Base-by-base conservation (phyloP, 164 flowering plant species). In the Kingdonia uniflora region DNA sequence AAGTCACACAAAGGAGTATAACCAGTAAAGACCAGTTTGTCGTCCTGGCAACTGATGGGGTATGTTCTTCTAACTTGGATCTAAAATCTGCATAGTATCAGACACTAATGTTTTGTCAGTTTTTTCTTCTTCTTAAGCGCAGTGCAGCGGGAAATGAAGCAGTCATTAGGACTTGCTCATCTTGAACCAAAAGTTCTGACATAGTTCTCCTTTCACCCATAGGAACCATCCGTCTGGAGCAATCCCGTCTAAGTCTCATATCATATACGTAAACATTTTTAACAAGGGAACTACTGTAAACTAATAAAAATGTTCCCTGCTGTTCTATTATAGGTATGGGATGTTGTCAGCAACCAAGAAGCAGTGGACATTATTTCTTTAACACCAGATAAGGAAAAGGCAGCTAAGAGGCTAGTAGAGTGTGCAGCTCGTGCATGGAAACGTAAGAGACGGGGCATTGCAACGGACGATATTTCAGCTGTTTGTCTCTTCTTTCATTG, bases 21-120 rank as follows among this genome's bases (percentile, higher is more conserved):
- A 79, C 75, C 54, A 61, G 59, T 61, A 66, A 49, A 55, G 97
- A 89, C 63, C 84, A 79, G 33, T 89, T 89, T 50, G 71, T 79
- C 20, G 69, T 89, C 26, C 70, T 89, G 48, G 97, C 97, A 19
- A 79, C 90, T 15, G 97, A 89, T 72, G 97, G 97, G 86, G 97
- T 89, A 78, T 13, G 80, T 49, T 22, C 47, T 24, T n/a, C n/a
- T 11, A 20, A 47, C 51, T 22, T 47, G 4, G 14, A 45, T 16
- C 19, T 45, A 11, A 3, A n/a, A n/a, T n/a, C n/a, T n/a, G n/a
- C n/a, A n/a, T n/a, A n/a, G n/a, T n/a, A n/a, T n/a, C n/a, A n/a
- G n/a, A n/a, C n/a, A n/a, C n/a, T n/a, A n/a, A n/a, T n/a, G n/a
- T n/a, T n/a, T n/a, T n/a, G n/a, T n/a, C n/a, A n/a, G n/a, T n/a